These are phyloP conservation scores for Sugiyamaella pinicola DNA, from an alignment of 1,139 yeast genomes.

Conservation along the genomic window DNA sequence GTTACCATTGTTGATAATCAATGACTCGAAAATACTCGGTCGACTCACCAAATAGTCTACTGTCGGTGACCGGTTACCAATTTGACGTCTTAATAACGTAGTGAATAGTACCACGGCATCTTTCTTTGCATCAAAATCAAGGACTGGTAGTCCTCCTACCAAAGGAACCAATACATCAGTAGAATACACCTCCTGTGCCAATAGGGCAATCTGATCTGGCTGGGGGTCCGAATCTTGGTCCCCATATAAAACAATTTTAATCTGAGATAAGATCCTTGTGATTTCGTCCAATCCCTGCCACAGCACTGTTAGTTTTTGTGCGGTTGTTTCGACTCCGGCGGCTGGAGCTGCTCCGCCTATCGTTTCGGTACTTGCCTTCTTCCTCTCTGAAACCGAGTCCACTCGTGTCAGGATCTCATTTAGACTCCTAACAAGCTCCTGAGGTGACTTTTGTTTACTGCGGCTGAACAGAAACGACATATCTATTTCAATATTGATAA, in stretches of 20 bases:
- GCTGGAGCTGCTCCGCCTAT: no score
- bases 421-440: constrained; percentile 74
- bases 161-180: constrained; percentile 68
- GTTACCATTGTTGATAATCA: constrained; percentile 70
- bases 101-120: constrained; percentile 76
- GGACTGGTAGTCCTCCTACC: constrained; percentile 56
- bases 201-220: constrained; percentile 70
- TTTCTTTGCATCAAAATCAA: constrained; percentile 89
- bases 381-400: constrained; percentile 56
- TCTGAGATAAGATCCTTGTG: constrained; percentile 64
- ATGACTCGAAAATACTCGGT: constrained; percentile 63
- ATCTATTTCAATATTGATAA: background rate
- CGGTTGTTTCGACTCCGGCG: no score
- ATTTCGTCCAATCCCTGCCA: constrained; percentile 78
- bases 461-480: constrained; percentile 93
- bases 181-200: constrained; percentile 74
- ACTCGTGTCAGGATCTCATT: constrained; percentile 72
- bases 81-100: constrained; percentile 76
- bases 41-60: constrained; percentile 75
- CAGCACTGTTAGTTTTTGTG: constrained; percentile 9
- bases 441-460: constrained; percentile 83
- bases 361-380: constrained; percentile 43
- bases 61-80: constrained; percentile 78
- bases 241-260: constrained; percentile 71
- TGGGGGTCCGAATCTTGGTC: constrained; percentile 70